Percentiles rank a stretch among this genome's conserved stretches.
Conservation (phyloP, 2,329 filamentous ascomycete species). For the Neonectria punicea region DNA sequence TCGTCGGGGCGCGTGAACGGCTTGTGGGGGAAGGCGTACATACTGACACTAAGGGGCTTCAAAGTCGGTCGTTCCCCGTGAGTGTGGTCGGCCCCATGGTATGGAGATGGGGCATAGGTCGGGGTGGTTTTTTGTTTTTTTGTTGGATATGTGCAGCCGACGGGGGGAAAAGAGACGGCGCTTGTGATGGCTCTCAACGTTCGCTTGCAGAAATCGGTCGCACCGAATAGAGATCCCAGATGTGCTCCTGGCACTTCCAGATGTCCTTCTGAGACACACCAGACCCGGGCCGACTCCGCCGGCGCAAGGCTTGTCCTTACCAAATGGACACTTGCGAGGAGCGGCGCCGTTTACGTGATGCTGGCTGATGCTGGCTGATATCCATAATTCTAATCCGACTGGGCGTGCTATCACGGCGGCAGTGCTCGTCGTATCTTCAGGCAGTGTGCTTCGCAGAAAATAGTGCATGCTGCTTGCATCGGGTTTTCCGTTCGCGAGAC, state of each 20-base stretch:
- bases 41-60: neutral
- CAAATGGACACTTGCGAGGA: conserved; percentile 19
- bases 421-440: neutral
- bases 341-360: conserved; percentile 26
- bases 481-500: neutral
- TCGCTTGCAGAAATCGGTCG: conserved; percentile 19
- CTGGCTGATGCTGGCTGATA: conserved; percentile 23
- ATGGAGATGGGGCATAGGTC: neutral
- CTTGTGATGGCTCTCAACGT: neutral
- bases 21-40: neutral
- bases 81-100: neutral
- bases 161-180: neutral
- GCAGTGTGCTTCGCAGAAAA: neutral
- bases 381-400: neutral
- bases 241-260: neutral
- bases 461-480: neutral
- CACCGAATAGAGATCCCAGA: conserved; percentile 1
- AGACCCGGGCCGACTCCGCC: conserved; percentile 24
- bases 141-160: neutral
- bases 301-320: conserved; percentile 28
- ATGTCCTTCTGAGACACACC: conserved; percentile 3
- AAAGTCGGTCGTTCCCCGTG: neutral
- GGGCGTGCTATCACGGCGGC: conserved; percentile 13
- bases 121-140: neutral
- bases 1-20: neutral